Evolutionary conservation across 352 stramenopile genomes (phyloP), one percentile per base, ranked within the genome.

Genomic region (Phytophthora hibernalis): DNA sequence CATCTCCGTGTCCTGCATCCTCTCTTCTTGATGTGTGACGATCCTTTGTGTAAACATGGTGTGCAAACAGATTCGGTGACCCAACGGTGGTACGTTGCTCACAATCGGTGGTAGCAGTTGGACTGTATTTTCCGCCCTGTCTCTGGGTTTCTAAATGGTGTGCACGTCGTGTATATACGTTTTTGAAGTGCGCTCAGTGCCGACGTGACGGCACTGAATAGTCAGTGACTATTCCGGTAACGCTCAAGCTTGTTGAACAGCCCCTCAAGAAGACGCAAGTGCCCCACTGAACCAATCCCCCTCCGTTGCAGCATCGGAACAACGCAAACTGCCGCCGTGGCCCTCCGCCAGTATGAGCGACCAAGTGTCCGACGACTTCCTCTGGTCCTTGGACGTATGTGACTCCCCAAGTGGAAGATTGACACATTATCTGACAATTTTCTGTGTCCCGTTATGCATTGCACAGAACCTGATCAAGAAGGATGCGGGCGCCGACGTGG

Each of bases 321-420:
- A 48, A 48, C 42, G 9, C 20, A 48, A 21, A 48, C 42, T 10
- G n/a, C 11, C 12, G 35, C 13, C 13, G 35, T 12, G 13, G 35
- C 3, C 35, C 35, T 4, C 31, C 20, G 52, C 31, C 54, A 74
- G 35, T 44, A 86, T 85, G 71, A 73, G 68, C 52, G 79, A 91
- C 54, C 77, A 79, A 38, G 63, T 93, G 60, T 85, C 79, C 22
- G 84, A 93, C 61, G 84, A 90, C 54, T 72, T 88, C 50, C 72
- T 91, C 54, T 86, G 80, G 67, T 87, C 84, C 37, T 68, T 91
- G 51, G 84, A 93, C 60, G 84, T 93, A 72, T 66, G 78, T 79
- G 40, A 35, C 42, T 13, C 5, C 3, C 28, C 28, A 12, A 33
- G 6, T 10, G 3, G n/a, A 11, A 30, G 3, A 44, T 53, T 51